Conservation (phyloP, 192 early-diverging fungal species). For the Backusella liffmaniae region DNA sequence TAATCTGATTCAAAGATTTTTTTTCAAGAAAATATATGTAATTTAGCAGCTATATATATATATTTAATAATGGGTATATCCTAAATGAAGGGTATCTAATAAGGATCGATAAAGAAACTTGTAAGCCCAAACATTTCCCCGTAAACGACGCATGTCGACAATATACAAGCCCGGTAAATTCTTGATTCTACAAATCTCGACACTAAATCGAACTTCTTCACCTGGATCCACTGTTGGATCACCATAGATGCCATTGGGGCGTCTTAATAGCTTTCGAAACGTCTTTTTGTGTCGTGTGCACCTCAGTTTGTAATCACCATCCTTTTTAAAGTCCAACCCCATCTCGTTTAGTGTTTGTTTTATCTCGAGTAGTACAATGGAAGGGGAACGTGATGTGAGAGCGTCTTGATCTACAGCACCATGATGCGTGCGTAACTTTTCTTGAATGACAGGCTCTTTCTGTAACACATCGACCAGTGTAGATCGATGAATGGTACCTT, state of each 20-base stretch:
- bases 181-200: slow-evolving; percentile 91
- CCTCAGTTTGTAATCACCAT: slow-evolving; percentile 57
- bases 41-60: neutral
- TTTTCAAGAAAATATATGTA: no score
- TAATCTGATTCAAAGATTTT: no score
- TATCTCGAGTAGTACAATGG: slow-evolving; percentile 66
- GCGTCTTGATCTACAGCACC: slow-evolving; percentile 73
- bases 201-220: slow-evolving; percentile 86
- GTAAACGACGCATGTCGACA: slow-evolving; percentile 69
- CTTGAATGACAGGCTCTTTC: neutral
- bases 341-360: slow-evolving; percentile 52
- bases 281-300: slow-evolving; percentile 1
- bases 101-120: slow-evolving; percentile 73
- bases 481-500: slow-evolving; percentile 1
- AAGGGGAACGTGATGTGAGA: slow-evolving; percentile 63
- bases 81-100: slow-evolving; percentile 46
- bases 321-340: slow-evolving; percentile 54
- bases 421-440: slow-evolving; percentile 65
- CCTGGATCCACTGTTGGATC: slow-evolving; percentile 56
- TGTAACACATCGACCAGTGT: neutral
- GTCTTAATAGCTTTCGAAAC: slow-evolving; percentile 23
- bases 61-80: slow-evolving; percentile 13
- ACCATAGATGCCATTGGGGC: slow-evolving; percentile 44
- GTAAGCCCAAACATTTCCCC: slow-evolving; percentile 77
- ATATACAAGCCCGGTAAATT: slow-evolving; percentile 79